Conservation (phyloP, 2,329 filamentous ascomycete genomes). For the Monosporascus sp. region DNA sequence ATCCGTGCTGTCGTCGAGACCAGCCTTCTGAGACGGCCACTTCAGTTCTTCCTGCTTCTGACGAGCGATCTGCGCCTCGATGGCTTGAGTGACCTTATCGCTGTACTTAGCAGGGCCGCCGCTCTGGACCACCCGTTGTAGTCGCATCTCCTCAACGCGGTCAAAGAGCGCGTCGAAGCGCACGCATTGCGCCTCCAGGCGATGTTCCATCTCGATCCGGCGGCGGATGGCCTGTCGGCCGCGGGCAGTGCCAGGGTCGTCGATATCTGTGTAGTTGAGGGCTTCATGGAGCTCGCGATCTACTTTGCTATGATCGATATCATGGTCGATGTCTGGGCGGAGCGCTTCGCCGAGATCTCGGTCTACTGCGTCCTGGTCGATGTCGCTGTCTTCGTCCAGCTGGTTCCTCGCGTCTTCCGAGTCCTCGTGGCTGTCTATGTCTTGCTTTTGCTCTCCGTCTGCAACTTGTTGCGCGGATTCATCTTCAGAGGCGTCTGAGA, state of each 20-base stretch:
- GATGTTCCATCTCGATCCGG: slow-evolving; percentile 21
- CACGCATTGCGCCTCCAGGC: slow-evolving; percentile 19
- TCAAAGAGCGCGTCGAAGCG: slow-evolving; percentile 11
- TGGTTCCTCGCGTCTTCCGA: slow-evolving; percentile 6
- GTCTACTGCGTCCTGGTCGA: slow-evolving; percentile 4
- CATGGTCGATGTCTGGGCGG: slow-evolving; percentile 10
- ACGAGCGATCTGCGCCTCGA: background rate
- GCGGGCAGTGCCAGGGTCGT: slow-evolving; percentile 10
- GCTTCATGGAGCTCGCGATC: slow-evolving; percentile 18
- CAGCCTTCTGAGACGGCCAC: too few species aligned
- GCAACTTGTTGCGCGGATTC: background rate
- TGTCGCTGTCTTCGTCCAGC: slow-evolving; percentile 3
- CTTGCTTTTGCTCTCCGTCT: too few species aligned
- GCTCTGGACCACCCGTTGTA: slow-evolving; percentile 19
- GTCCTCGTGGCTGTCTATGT: background rate
- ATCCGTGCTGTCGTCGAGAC: too few species aligned
- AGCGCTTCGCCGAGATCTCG: slow-evolving; percentile 10
- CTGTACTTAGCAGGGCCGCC: background rate
- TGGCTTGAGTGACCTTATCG: background rate
- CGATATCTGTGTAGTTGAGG: slow-evolving; percentile 12
- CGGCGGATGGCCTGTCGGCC: slow-evolving; percentile 8
- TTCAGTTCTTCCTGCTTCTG: too few species aligned
- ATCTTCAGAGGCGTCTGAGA: background rate
- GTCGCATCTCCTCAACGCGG: slow-evolving; percentile 16
- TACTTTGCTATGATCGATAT: slow-evolving; percentile 4